These are phyloP conservation scores for Fusarium incarnatum DNA, from an alignment of 2,329 filamentous ascomycete species.

Conservation along the genomic window DNA sequence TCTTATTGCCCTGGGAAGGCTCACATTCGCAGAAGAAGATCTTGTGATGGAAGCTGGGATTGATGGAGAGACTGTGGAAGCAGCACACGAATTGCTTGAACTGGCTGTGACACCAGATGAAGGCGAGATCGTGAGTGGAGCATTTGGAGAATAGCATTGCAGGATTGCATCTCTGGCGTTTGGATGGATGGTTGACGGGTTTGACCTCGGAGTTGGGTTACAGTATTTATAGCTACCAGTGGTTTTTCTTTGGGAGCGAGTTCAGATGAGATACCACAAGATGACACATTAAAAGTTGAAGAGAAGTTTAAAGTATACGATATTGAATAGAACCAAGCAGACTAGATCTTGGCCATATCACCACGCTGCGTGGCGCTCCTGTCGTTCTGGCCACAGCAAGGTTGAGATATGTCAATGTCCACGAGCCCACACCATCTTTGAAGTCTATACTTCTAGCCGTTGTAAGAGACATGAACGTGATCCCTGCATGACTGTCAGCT, in stretches of 20 bases:
- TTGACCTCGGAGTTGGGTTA: conserved; percentile 3
- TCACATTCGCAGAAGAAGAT: conserved; percentile 87
- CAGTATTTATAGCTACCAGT: not conserved
- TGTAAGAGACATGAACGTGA: conserved; percentile 47
- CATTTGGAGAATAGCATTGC: conserved; percentile 53
- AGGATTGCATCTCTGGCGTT: conserved; percentile 23
- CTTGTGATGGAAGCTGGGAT: conserved; percentile 81
- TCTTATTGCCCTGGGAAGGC: conserved; percentile 79
- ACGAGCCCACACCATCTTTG: not conserved
- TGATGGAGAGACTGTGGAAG: conserved; percentile 80
- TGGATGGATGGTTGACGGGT: conserved; percentile 12
- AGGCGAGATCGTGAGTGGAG: conserved; percentile 59
- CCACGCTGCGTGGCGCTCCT: not conserved
- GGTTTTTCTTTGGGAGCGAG: conserved; percentile 23
- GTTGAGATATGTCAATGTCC: not conserved
- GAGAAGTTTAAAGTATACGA: not conserved
- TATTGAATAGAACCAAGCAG: not conserved
- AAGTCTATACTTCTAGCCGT: conserved; percentile 15
- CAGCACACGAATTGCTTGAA: conserved; percentile 85
- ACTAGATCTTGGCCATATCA: not conserved
- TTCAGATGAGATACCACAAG: conserved; percentile 29
- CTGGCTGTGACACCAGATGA: conserved; percentile 82
- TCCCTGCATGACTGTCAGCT: conserved; percentile 34
- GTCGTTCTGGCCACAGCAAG: not conserved
- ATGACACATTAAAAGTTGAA: not conserved